Percentiles rank a stretch among this genome's conserved stretches.
Evolutionary conservation across 306 rosid genomes (phyloP).

Genomic region (Cicer pinnatifidum): DNA sequence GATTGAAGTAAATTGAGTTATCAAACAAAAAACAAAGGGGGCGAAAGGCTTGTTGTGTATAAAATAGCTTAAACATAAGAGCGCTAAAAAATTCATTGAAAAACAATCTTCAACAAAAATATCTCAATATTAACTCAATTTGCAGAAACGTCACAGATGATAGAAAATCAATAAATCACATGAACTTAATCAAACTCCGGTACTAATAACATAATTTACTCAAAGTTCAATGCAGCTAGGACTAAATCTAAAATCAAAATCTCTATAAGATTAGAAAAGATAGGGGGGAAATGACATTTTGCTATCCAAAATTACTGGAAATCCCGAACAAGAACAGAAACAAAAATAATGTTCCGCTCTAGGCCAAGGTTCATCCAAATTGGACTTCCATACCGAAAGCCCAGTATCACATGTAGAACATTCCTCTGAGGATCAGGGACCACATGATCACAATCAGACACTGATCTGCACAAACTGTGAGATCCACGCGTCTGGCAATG

Average conservation of each 20-base stretch:
- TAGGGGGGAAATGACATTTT: neutral
- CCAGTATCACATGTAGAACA: too few species aligned
- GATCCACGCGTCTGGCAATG: neutral
- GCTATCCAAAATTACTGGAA: neutral
- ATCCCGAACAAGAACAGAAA: neutral
- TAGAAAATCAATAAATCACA: neutral
- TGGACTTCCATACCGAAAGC: too few species aligned
- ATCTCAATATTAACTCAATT: neutral
- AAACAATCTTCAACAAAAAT: conserved; percentile 10
- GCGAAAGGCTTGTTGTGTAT: neutral
- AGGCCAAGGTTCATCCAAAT: too few species aligned
- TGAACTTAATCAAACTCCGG: neutral
- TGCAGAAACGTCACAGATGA: conserved; percentile 23
- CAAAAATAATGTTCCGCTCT: neutral
- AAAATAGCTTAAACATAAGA: neutral
- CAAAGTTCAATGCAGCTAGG: conserved; percentile 9
- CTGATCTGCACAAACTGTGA: neutral
- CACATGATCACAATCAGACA: neutral
- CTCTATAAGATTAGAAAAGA: neutral
- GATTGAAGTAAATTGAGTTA: neutral
- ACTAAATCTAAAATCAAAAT: neutral
- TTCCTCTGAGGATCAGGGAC: neutral
- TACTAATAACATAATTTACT: neutral
- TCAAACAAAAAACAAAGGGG: neutral
- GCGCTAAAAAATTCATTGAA: neutral